A percentile compares a stretch with the other conserved stretches of the same genome.
Conservation (phyloP, 2,329 filamentous ascomycete genomes). For the Cladophialophora carrionii region DNA sequence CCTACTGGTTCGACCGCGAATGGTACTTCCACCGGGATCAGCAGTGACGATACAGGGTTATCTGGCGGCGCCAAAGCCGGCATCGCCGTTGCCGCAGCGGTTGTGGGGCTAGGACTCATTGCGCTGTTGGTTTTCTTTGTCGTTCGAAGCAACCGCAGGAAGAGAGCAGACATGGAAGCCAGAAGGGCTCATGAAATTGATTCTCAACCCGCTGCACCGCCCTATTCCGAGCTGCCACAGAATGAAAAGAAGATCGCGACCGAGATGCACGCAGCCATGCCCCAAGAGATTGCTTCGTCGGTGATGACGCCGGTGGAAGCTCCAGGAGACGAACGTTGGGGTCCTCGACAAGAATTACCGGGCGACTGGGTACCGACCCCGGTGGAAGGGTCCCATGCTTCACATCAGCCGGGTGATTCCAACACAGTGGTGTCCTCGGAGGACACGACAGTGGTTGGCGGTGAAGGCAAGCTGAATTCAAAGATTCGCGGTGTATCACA, state of each 20-base stretch:
- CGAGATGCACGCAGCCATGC: constrained; percentile 7
- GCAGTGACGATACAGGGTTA: constrained; percentile 3
- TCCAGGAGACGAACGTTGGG: constrained; percentile 22
- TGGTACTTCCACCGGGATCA: neutral
- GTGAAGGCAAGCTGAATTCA: neutral
- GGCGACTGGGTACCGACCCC: constrained; percentile 12
- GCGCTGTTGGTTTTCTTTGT: constrained; percentile 23
- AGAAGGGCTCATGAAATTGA: constrained; percentile 8
- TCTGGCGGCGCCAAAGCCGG: constrained; percentile 30
- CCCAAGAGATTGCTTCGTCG: constrained; percentile 12
- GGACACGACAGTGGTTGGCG: constrained; percentile 6
- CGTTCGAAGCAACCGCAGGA: constrained; percentile 18
- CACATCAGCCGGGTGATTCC: neutral
- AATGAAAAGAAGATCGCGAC: constrained; percentile 19
- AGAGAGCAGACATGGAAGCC: constrained; percentile 16
- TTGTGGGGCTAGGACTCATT: constrained; percentile 13
- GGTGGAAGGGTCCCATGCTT: constrained; percentile 5
- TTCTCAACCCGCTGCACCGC: constrained; percentile 13
- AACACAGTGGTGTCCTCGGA: constrained; percentile 12
- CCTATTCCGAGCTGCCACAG: constrained; percentile 19
- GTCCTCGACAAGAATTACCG: constrained; percentile 22
- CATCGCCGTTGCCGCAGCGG: constrained; percentile 25
- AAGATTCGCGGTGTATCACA: neutral
- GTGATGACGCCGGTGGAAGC: constrained; percentile 23
- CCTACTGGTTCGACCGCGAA: constrained; percentile 4